These are phyloP conservation scores for Tilletia indica DNA, from an alignment of 1,284 basidiomycete species.

Conservation along the genomic window DNA sequence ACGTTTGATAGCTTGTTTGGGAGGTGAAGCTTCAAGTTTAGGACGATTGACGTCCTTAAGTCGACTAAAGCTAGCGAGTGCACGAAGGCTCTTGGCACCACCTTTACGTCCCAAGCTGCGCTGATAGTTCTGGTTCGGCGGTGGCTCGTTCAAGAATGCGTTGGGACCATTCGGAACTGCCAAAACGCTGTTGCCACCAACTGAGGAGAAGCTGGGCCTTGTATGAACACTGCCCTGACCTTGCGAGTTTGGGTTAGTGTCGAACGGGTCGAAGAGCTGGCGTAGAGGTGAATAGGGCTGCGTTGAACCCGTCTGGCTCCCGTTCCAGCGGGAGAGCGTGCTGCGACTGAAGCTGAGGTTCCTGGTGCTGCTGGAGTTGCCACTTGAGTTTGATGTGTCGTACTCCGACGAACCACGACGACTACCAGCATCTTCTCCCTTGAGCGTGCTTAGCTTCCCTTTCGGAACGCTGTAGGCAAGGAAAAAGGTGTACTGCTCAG, in stretches of 20 bases:
- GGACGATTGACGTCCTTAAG: background rate
- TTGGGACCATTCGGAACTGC: background rate
- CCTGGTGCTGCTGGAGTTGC: background rate
- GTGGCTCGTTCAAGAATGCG: background rate
- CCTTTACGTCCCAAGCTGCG: conserved; percentile 10
- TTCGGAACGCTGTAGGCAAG: background rate
- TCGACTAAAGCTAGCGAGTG: conserved; percentile 11
- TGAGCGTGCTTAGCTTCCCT: background rate
- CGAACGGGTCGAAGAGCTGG: conserved; percentile 1
- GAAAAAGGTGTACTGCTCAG: too few relatives aligned
- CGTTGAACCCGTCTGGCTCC: background rate
- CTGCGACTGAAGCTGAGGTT: conserved; percentile 14
- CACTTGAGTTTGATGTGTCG: conserved; percentile 4
- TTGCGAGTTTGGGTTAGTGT: background rate
- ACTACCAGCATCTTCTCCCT: background rate
- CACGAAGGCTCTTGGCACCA: conserved; percentile 14
- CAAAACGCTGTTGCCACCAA: background rate
- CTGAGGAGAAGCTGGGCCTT: background rate
- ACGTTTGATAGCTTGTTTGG: conserved; percentile 7
- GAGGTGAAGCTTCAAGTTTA: background rate
- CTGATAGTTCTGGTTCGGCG: background rate
- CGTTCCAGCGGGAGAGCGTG: conserved; percentile 7
- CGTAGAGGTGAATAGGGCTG: background rate
- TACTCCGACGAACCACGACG: conserved; percentile 7
- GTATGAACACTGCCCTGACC: too few relatives aligned